Evolutionary conservation across 768 basidiomycete genomes (phyloP), one percentile per base, ranked within the genome.

Genomic region (Suillus discolor): DNA sequence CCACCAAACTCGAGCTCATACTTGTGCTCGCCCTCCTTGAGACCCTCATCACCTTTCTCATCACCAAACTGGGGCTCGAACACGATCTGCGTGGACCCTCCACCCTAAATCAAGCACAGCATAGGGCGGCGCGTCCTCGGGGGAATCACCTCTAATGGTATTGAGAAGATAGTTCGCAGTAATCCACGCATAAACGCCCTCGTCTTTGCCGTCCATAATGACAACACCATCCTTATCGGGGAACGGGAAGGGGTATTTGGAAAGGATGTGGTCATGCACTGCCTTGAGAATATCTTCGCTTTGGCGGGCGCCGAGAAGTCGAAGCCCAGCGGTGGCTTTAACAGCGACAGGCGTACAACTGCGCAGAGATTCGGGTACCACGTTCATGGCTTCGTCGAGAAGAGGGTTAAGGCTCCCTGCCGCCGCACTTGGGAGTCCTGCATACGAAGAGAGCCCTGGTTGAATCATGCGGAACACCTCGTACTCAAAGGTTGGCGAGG

Each of bases 131-230:
- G 81, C 82, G 36, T 80, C 77, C 62, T 73, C 67, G 2, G 80
- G 78, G 20, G 84, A 78, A 59, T 83, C 84, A 12, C 83, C 80
- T 18, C 87, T 84, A 72, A 97, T 88, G 45, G 90, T 87, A 61
- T 85, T 84, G 51, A 97, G 80, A 57, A 98, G 83, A 79, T 97
- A 98, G 78, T 99, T 99, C 66, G 93, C 94, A 20, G 97, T 97
- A 69, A 98, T 94, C 96, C 97, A 99, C 36, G 97, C 95, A 74
- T 93, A 99, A n/a, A 98, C 94, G 39, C 94, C 97, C 77, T 98
- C 97, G 74, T 99, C 96, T 69, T 89, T 85, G 8, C 96, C 96
- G 68, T 97, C 96, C 96, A 98, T 96, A 67, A 98, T 89, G 49
- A 84, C 86, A 41, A 97, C 94, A 2, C 86, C 87, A 59, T 88